Evolutionary conservation across 495 filamentous ascomycete species (phyloP), one percentile per base, ranked within the genome.

Genomic region (Penicillium cosmopolitanum): DNA sequence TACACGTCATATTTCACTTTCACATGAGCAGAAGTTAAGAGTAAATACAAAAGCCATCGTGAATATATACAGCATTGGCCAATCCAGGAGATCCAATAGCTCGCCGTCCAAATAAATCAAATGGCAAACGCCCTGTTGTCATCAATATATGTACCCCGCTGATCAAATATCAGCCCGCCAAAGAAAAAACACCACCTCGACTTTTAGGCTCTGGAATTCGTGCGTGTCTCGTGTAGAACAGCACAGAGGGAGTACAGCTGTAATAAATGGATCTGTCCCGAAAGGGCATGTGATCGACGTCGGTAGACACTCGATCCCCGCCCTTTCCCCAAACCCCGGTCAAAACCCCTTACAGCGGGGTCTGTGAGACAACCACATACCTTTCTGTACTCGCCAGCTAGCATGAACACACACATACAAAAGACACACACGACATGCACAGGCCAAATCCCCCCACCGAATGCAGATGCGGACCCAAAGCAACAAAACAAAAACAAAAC

Each of bases 391-490:
- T 38, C 34, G 55, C 51, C 57, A 48, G 42, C 43, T 23, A 38
- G 44, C 36, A 44, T 48, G 19, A 51, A 44, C 55, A 23, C 23
- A 23, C 36, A 44, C 42, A 44, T 2, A 16, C 13, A 23, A 3
- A 58, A 23, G 23, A 58, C 28, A 44, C 42, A 44, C 15, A 16
- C 13, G 36, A 55, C 42, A 56, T 43, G 43, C 52, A 56, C 50
- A 60, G 33, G 33, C 31, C 18, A 21, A 51, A 50, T 53, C 55
- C 28, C 51, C 51, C 60, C 50, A 40, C 40, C 57, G 16, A 60
- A 66, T 63, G 60, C 64, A 66, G 44, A 66, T 66, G 54, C 60
- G 59, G 48, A 36, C 36, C 31, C 48, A 62, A 47, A 55, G 59
- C 28, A 54, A 54, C 19, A 57, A 44, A 61, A 23, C 23, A 23